Base-by-base conservation (phyloP, 2,329 filamentous ascomycete genomes). In the Cordyceps tenuipes region DNA sequence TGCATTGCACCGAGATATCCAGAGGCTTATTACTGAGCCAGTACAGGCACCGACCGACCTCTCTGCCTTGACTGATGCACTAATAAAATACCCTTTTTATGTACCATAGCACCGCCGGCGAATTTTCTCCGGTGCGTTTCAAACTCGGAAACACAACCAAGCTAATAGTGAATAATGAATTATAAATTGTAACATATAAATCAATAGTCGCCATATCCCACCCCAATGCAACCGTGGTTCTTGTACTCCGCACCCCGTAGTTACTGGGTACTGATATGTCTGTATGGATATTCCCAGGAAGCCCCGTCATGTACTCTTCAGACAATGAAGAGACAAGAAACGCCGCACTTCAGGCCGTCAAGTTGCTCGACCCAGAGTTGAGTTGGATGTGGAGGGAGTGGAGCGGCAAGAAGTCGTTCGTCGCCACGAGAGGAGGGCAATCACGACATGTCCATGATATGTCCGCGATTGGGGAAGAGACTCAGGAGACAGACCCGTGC, bases 401-500 rank as follows among this genome's bases (percentile, higher is more conserved):
- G n/a, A 36, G 12, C 6, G 12, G 36, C n/a, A 36, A 36, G 5
- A 36, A 47, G 29, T 10, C 9, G 12, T 3, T 26, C 19, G n/a
- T 48, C 17, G 39, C 10, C 21, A n/a, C 9, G 5, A 41, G 21
- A 36, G 23, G 47, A 43, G 47, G 34, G 36, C 36, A 58, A 58
- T 58, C 56, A 58, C 56, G 56, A 58, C 13, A 41, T 41, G 44
- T 21, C 43, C 4, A 31, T 58, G 26, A 46, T 41, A 58, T 58
- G 36, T 31, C 21, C 46, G 19, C 55, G 55, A 58, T 58, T 21
- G 44, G 23, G n/a, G 46, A 44, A n/a, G 54, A 19, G 21, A 15
- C 34, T 36, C 34, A 9, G 46, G 23, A 19, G 15, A 34, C n/a
- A 34, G 29, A 51, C 13, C 39, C 39, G 13, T 2, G 39, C 17